phyloP scores from a whole-genome alignment of 2,329 filamentous ascomycete species.

The Aureobasidium melanogenum region DNA sequence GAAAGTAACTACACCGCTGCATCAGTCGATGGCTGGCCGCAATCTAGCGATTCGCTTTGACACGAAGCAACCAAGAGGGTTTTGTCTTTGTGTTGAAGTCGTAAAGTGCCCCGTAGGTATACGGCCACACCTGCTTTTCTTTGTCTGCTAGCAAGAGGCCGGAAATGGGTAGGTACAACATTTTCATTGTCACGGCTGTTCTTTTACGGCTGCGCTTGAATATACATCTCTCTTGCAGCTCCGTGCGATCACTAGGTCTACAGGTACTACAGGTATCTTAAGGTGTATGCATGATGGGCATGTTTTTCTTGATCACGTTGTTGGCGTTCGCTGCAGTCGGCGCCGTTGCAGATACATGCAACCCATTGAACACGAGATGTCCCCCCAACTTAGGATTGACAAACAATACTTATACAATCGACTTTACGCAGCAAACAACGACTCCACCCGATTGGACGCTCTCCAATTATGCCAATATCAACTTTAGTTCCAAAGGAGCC shows the following conservation, averaged over 20 bases:
- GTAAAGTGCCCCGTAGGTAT: not conserved
- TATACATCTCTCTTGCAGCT: not conserved
- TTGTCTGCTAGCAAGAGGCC: not conserved
- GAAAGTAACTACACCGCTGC: not conserved
- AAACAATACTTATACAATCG: constrained; percentile 15
- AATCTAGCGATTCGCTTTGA: not conserved
- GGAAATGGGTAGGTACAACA: not conserved
- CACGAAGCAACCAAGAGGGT: not conserved
- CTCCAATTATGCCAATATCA: constrained; percentile 28
- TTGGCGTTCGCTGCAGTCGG: not conserved
- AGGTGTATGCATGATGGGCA: not conserved
- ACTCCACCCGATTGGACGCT: constrained; percentile 19
- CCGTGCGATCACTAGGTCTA: not conserved
- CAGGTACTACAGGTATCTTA: not conserved
- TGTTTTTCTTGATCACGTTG: not conserved
- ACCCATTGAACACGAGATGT: constrained; percentile 14
- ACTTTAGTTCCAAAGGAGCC: constrained; percentile 35
- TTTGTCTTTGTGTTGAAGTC: not conserved
- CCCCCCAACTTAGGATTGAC: constrained; percentile 16
- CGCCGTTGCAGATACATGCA: constrained; percentile 12
- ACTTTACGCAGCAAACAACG: constrained; percentile 16
- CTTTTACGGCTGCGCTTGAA: not conserved
- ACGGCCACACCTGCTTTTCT: not conserved
- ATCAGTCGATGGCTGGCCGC: not conserved
- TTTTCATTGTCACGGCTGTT: not conserved